Base-by-base conservation (phyloP, 2,329 filamentous ascomycete genomes). In the Fusarium torreyae region DNA sequence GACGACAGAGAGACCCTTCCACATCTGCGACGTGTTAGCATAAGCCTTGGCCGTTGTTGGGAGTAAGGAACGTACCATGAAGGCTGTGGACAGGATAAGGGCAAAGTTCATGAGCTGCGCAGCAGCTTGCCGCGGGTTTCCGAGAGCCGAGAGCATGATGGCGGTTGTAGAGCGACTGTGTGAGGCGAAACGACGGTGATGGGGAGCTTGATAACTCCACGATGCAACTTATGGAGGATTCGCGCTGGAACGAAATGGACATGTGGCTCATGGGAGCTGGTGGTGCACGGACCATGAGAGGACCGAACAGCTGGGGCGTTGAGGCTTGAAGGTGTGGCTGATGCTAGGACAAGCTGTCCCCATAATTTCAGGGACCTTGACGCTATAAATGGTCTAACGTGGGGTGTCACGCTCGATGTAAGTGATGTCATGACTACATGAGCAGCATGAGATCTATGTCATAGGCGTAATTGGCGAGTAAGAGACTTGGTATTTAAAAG, bases 91-190 rank as follows among this genome's bases (percentile, higher is more conserved):
- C 51, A 97, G 88, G 66, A 97, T 93, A 68, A 98, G 89, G 58
- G 91, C 94, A 80, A 98, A 97, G 83, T 97, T 97, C 77, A 97
- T 89, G 72, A 95, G 81, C 85, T 97, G 94, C 49, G 89, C 86
- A 74, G 94, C 90, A 56, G 92, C 87, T 79, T 97, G 93, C 80
- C 94, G 91, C 70, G 93, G 91, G 80, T 93, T 94, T 63, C 85
- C 83, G 69, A 97, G 84, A 69, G 85, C 82, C 44, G 90, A 88
- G 69, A 95, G 76, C 92, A 94, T 94, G 61, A 44, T 44, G 57
- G 24, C 28, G 36, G 34, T 24, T 58, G 42, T 36, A 51, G 36
- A 54, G 43, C 22, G 42, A 46, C 18, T 39, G 46, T 14, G 26
- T 33, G 18, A 46, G 28, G 53, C 8, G 42, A 45, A 46, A 36